These are phyloP conservation scores for Salix viminalis DNA, from an alignment of 345 rosid species.

Conservation along the genomic window DNA sequence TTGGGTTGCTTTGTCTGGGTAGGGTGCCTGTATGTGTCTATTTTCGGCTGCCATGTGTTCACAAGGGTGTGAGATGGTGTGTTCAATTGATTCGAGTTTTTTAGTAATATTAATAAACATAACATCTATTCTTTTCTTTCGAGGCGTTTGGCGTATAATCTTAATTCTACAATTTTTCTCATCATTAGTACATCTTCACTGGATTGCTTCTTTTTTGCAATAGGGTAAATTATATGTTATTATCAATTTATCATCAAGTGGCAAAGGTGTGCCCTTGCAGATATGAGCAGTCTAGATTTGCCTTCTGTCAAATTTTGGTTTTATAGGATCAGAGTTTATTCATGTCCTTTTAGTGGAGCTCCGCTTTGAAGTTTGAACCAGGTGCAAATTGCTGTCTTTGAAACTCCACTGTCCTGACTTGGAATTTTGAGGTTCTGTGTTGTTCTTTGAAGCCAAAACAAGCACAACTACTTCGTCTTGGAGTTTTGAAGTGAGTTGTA, in stretches of 20 bases:
- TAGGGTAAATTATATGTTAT: not conserved
- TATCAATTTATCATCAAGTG: not conserved
- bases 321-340: no score
- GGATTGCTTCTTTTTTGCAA: not conserved
- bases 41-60: slow-evolving; percentile 13
- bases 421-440: no score
- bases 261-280: not conserved
- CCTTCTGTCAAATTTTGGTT: not conserved
- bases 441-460: no score
- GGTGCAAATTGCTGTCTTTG: not conserved
- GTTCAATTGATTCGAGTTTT: slow-evolving; percentile 1
- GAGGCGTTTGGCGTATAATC: not conserved
- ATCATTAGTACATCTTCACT: not conserved
- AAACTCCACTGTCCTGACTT: not conserved
- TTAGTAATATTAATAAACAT: not conserved
- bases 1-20: slow-evolving; percentile 1
- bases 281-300: not conserved
- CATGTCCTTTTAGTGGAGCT: not conserved
- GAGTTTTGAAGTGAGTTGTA: not conserved
- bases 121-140: slow-evolving; percentile 21
- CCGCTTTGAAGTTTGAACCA: not conserved
- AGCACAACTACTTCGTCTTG: not conserved
- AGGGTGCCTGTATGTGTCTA: not conserved
- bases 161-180: not conserved
- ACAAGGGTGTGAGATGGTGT: slow-evolving; percentile 7